These are phyloP conservation scores for Ophiostoma tasmaniense DNA, from an alignment of 2,329 filamentous ascomycete species.

Conservation along the genomic window DNA sequence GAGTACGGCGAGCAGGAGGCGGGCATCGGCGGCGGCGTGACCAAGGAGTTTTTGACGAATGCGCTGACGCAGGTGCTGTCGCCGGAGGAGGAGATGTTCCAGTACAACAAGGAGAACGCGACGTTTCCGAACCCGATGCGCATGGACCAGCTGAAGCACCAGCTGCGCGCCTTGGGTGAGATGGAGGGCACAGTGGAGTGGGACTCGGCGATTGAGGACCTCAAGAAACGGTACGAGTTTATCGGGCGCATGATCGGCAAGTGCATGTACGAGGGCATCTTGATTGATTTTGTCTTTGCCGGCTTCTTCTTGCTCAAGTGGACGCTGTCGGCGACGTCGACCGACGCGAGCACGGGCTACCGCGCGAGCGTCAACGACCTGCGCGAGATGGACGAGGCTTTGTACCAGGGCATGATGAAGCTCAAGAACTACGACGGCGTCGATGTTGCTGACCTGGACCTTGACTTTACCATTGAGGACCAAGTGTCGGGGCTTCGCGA, in stretches of 20 bases:
- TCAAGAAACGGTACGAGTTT: conserved; percentile 78
- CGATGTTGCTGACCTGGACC: conserved; percentile 67
- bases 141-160: conserved; percentile 58
- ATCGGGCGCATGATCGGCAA: conserved; percentile 89
- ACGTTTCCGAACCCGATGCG: conserved; percentile 80
- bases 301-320: conserved; percentile 96
- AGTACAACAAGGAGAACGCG: conserved; percentile 75
- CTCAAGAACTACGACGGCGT: conserved; percentile 76
- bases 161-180: conserved; percentile 44
- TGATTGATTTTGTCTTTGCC: conserved; percentile 87
- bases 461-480: conserved; percentile 88
- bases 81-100: conserved; percentile 54
- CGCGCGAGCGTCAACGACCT: conserved; percentile 92
- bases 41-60: conserved; percentile 90
- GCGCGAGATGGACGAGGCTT: conserved; percentile 77
- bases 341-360: conserved; percentile 49
- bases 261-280: conserved; percentile 92
- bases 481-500: conserved; percentile 41
- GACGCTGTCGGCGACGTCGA: conserved; percentile 55
- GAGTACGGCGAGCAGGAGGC: conserved; percentile 79
- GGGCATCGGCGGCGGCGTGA: conserved; percentile 94
- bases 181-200: conserved; percentile 47
- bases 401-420: conserved; percentile 76
- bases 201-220: conserved; percentile 46
- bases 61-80: conserved; percentile 79